These are phyloP conservation scores for Skeletonema grethae DNA, from an alignment of 108 stramenopile species.

Conservation along the genomic window DNA sequence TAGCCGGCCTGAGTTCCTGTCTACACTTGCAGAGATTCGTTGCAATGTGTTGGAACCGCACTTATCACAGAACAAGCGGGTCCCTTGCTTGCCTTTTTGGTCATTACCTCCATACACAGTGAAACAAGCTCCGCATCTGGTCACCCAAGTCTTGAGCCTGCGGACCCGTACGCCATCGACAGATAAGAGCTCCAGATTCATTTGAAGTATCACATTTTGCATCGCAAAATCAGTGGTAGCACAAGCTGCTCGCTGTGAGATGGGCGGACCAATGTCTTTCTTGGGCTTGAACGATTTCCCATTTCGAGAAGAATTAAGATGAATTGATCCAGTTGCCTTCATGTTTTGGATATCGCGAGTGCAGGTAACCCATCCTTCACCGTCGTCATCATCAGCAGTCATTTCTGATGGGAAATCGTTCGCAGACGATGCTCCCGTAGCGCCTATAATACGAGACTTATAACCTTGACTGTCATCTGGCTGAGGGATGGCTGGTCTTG, in stretches of 20 bases:
- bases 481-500: conserved; percentile 2
- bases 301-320: conserved; percentile 21
- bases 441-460: conserved; percentile 67
- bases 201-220: conserved; percentile 98
- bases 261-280: conserved; percentile 50
- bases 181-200: conserved; percentile 90
- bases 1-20: conserved; percentile 87
- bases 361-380: conserved; percentile 89
- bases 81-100: conserved; percentile 32
- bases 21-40: conserved; percentile 87
- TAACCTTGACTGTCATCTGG: conserved; percentile 10
- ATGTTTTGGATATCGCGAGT: conserved; percentile 64
- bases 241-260: conserved; percentile 80
- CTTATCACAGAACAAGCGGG: conserved; percentile 90
- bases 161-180: conserved; percentile 88
- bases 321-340: conserved; percentile 57
- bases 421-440: conserved; percentile 32
- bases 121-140: conserved; percentile 95
- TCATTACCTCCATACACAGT: conserved; percentile 73
- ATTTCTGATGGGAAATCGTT: conserved; percentile 55
- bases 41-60: conserved; percentile 92
- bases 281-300: conserved; percentile 7
- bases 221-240: conserved; percentile 99
- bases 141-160: conserved; percentile 90
- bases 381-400: conserved; percentile 83